Evolutionary conservation across 805 yeast genomes (phyloP).

Genomic region (Cyberlindnera samutprakarnensis): DNA sequence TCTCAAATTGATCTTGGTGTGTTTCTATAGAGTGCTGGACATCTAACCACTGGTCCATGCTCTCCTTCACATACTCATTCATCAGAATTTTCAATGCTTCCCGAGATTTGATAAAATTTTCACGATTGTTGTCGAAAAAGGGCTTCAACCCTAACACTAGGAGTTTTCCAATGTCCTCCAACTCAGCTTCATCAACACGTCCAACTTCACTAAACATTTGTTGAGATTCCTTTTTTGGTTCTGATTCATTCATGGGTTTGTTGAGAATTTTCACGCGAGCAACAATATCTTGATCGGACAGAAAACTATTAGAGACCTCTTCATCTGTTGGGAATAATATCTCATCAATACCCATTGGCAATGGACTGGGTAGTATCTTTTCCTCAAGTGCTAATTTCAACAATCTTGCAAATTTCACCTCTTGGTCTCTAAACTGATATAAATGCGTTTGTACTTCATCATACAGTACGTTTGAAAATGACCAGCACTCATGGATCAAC

Average conservation of each 20-base stretch:
- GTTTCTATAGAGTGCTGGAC: too few species aligned
- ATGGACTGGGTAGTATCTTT: conserved; percentile 3
- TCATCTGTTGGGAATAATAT: conserved; percentile 32
- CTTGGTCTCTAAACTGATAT: conserved; percentile 7
- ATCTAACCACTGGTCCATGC: conserved; percentile 8
- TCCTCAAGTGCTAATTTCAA: conserved; percentile 8
- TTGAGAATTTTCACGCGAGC: conserved; percentile 6
- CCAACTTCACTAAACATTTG: background rate
- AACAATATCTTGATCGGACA: conserved; percentile 29
- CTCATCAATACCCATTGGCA: conserved; percentile 19
- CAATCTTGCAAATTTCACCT: conserved; percentile 9
- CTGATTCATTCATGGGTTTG: background rate
- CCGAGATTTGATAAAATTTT: conserved; percentile 9
- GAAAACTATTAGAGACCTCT: conserved; percentile 23
- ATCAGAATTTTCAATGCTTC: conserved; percentile 10
- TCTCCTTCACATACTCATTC: conserved; percentile 13
- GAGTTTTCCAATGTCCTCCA: conserved; percentile 1
- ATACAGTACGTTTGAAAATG: conserved; percentile 1
- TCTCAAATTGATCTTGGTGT: too few species aligned
- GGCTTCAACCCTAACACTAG: conserved; percentile 8
- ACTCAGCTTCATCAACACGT: background rate
- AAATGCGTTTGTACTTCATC: background rate
- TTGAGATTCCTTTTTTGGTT: too few species aligned
- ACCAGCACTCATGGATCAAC: conserved; percentile 10
- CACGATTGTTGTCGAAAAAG: conserved; percentile 8